Percentiles rank a stretch among this genome's conserved stretches.
phyloP scores from a whole-genome alignment of 495 filamentous ascomycete species.

The Penicillium desertorum region DNA sequence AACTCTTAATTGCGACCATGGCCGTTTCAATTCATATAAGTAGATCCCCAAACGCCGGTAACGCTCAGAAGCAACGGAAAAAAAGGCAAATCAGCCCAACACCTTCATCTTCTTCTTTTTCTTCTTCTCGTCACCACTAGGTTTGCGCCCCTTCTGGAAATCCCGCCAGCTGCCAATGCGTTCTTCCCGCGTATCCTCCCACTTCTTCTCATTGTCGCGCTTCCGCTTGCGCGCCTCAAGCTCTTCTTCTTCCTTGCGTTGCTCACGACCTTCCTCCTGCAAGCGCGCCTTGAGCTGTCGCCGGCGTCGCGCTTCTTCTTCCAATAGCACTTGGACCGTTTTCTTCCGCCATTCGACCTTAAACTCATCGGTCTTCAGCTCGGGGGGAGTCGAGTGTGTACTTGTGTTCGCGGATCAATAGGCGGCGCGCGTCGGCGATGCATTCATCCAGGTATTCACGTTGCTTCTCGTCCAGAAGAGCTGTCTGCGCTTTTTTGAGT shows the following conservation, averaged over 20 bases:
- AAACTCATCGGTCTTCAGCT: conserved; percentile 76
- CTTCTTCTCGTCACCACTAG: conserved; percentile 52
- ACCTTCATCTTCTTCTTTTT: conserved; percentile 97
- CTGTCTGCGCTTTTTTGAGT: conserved; percentile 88
- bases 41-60: conserved; percentile 10
- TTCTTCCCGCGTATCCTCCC: conserved; percentile 89
- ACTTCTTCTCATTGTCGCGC: conserved; percentile 86
- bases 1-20: background rate
- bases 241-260: conserved; percentile 86
- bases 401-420: conserved; percentile 90
- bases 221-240: conserved; percentile 83
- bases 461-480: conserved; percentile 90
- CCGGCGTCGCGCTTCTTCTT: conserved; percentile 81
- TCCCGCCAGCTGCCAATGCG: conserved; percentile 93
- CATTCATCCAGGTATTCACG: conserved; percentile 86
- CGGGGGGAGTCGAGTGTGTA: conserved; percentile 84
- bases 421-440: conserved; percentile 91
- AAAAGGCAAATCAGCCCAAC: conserved; percentile 46
- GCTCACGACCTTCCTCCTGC: conserved; percentile 93
- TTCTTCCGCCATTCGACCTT: conserved; percentile 83
- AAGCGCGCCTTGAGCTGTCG: conserved; percentile 90
- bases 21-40: conserved; percentile 1
- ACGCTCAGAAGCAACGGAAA: background rate
- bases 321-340: conserved; percentile 86
- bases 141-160: conserved; percentile 71